Conservation (phyloP, 768 basidiomycete species). For the Lentinula sp. region DNA sequence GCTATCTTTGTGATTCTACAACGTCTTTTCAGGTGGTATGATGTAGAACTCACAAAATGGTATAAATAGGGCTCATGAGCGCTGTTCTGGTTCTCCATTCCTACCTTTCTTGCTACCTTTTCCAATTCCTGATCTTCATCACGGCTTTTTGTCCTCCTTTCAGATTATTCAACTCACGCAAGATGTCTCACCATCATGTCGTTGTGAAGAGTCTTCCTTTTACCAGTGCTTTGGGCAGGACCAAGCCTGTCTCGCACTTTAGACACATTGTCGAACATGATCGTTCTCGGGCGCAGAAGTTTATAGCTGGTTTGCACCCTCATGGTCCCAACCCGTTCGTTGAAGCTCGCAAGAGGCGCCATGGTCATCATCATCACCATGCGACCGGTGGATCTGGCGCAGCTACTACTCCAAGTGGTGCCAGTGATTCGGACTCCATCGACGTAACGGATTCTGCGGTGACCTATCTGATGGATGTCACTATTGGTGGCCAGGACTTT, state of each 20-base stretch:
- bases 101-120: not conserved
- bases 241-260: constrained; percentile 26
- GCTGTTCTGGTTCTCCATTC: not conserved
- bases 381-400: constrained; percentile 10
- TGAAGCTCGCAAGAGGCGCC: constrained; percentile 18
- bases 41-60: not conserved
- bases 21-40: not conserved
- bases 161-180: not conserved
- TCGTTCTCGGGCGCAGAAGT: constrained; percentile 46
- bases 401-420: constrained; percentile 6
- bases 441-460: constrained; percentile 55
- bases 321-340: constrained; percentile 41
- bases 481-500: constrained; percentile 30
- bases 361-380: constrained; percentile 14
- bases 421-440: constrained; percentile 27
- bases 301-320: constrained; percentile 46
- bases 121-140: not conserved
- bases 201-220: constrained; percentile 2
- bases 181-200: not conserved
- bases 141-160: constrained; percentile 5
- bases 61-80: not conserved
- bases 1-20: not conserved
- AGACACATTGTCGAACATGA: constrained; percentile 48
- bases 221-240: not conserved
- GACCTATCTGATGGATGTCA: constrained; percentile 47